Percentiles rank a stretch among this genome's conserved stretches.
Conservation (phyloP, 169 alveolate species). For the Eimeria praecox region DNA sequence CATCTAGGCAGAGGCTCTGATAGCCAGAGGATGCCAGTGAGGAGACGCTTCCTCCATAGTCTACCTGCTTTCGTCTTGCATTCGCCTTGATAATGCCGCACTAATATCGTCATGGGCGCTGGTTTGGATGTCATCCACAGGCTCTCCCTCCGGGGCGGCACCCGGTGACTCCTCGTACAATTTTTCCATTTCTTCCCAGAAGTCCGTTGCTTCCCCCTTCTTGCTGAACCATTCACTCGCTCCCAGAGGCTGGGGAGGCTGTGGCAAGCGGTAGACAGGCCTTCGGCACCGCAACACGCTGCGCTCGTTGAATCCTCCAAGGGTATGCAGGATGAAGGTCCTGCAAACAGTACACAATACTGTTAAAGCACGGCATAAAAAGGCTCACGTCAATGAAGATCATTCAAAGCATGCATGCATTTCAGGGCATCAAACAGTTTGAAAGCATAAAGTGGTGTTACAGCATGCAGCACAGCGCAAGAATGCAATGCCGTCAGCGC, state of each 20-base stretch:
- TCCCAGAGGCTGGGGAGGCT: slow-evolving; percentile 64
- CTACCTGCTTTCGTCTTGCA: slow-evolving; percentile 22
- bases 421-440: background rate
- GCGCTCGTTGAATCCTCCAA: slow-evolving; percentile 56
- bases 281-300: slow-evolving; percentile 62
- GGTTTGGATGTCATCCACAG: slow-evolving; percentile 18
- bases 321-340: slow-evolving; percentile 57
- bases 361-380: background rate
- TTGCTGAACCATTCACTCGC: slow-evolving; percentile 35
- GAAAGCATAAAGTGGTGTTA: background rate
- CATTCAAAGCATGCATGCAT: background rate
- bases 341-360: background rate
- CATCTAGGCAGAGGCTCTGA: background rate
- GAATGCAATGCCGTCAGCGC: background rate
- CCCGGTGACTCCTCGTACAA: slow-evolving; percentile 42
- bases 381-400: background rate
- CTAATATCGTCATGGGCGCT: background rate
- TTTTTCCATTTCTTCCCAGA: slow-evolving; percentile 70
- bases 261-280: slow-evolving; percentile 46
- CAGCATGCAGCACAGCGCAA: background rate
- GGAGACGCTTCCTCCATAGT: background rate
- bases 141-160: slow-evolving; percentile 57
- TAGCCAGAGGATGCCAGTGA: background rate
- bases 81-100: background rate
- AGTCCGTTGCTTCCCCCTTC: slow-evolving; percentile 4